Conservation (phyloP, 805 yeast species). For the Kodamaea jinghongensis region DNA sequence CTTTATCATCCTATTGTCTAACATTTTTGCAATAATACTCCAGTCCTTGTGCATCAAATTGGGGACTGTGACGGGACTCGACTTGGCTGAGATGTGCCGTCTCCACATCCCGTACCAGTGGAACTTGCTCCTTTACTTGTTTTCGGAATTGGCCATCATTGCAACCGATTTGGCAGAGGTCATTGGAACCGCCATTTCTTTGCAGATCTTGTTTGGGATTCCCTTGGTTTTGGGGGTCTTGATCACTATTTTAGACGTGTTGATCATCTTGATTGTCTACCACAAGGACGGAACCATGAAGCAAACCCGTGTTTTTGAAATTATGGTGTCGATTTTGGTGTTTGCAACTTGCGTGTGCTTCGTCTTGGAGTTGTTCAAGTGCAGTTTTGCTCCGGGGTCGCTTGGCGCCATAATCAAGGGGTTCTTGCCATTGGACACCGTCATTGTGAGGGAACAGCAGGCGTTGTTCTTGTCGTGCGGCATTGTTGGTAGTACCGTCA, state of each 20-base stretch:
- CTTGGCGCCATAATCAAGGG: slow-evolving; percentile 57
- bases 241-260: slow-evolving; percentile 77
- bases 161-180: slow-evolving; percentile 95
- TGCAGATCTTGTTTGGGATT: slow-evolving; percentile 70
- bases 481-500: slow-evolving; percentile 46
- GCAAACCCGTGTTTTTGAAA: slow-evolving; percentile 74
- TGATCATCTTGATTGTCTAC: slow-evolving; percentile 75
- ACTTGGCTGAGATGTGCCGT: slow-evolving; percentile 82
- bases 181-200: slow-evolving; percentile 86
- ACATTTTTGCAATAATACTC: slow-evolving; percentile 76
- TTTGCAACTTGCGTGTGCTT: slow-evolving; percentile 75
- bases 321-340: slow-evolving; percentile 69
- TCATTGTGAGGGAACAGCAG: slow-evolving; percentile 31
- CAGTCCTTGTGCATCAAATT: slow-evolving; percentile 82
- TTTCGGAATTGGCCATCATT: slow-evolving; percentile 84
- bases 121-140: slow-evolving; percentile 58
- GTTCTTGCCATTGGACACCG: slow-evolving; percentile 54
- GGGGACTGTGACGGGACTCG: slow-evolving; percentile 88
- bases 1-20: slow-evolving; percentile 72
- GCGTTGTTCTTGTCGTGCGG: slow-evolving; percentile 45
- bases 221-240: slow-evolving; percentile 76
- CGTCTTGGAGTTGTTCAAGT: slow-evolving; percentile 59
- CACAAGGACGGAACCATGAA: slow-evolving; percentile 70
- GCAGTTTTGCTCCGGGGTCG: slow-evolving; percentile 50
- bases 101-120: slow-evolving; percentile 65